These are phyloP conservation scores for Mrakia gelida DNA, from an alignment of 768 basidiomycete species.

Conservation along the genomic window DNA sequence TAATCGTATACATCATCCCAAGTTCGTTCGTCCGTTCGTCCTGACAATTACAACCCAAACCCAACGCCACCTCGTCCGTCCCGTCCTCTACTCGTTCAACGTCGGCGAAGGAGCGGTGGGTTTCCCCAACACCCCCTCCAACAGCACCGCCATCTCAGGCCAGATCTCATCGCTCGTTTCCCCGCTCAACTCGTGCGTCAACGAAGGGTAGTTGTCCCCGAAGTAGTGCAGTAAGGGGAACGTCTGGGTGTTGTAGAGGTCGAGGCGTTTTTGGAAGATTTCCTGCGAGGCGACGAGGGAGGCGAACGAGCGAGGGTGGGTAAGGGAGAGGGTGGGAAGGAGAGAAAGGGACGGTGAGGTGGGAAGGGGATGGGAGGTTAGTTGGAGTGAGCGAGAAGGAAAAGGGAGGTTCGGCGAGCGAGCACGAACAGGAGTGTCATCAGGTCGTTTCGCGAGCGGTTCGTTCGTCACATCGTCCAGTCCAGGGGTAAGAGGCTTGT, in stretches of 20 bases:
- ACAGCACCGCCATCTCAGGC: slow-evolving; percentile 56
- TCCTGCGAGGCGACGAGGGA: slow-evolving; percentile 52
- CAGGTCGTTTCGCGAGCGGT: slow-evolving; percentile 76
- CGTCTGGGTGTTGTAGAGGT: slow-evolving; percentile 72
- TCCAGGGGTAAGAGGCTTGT: slow-evolving; percentile 71
- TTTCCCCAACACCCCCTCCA: slow-evolving; percentile 11
- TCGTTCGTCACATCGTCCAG: slow-evolving; percentile 84
- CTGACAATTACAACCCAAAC: too few species aligned
- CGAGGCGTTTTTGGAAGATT: slow-evolving; percentile 68
- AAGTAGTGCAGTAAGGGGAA: slow-evolving; percentile 70
- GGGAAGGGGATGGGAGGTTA: not conserved
- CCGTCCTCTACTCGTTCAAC: not conserved
- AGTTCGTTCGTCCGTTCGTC: too few species aligned
- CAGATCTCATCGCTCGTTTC: slow-evolving; percentile 83
- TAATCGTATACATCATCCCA: too few species aligned
- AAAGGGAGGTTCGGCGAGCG: not conserved
- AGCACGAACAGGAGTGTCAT: slow-evolving; percentile 74
- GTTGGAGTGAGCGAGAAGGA: slow-evolving; percentile 6
- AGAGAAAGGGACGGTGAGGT: not conserved
- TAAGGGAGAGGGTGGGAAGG: too few species aligned
- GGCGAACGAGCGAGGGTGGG: too few species aligned
- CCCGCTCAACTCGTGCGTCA: slow-evolving; percentile 61
- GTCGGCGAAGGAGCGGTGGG: not conserved
- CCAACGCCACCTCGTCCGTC: too few species aligned
- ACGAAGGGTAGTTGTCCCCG: slow-evolving; percentile 46